Evolutionary conservation across 305 asterid species (phyloP), one percentile per base, ranked within the genome.

Genomic region (Lippia alba): DNA sequence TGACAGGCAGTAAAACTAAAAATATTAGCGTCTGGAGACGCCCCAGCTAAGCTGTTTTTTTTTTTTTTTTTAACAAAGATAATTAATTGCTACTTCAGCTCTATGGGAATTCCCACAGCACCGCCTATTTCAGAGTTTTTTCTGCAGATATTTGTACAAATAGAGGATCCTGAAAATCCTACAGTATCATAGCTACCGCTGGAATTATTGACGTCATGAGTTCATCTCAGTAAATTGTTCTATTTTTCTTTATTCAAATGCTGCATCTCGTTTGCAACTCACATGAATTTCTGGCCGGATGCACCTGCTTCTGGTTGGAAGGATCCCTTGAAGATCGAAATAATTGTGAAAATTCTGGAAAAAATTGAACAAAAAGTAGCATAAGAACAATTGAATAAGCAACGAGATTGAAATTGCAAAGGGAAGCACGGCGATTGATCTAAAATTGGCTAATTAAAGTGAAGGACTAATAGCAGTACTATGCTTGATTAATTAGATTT

Each of bases 241-340:
- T 46, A 18, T 36, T 36, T 24, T 12, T 30, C 36, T 1, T 7
- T 2, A 17, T 65, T 87, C 78, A 87, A 67, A 87, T 81, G 83
- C 88, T 87, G 77, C 86, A 75, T 75, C 96, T 66, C 66, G 68
- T 85, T 64, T 64, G 77, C 51, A 79, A 84, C 15, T 62, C 80
- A 8, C 74, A 64, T 9, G 80, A 78, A 57, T 58, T 72, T 61
- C 81, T 76, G 6, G 70, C 53, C 6, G 56, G 65, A 44, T 46
- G 45, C 14, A 32, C 55, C 46, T 62, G 0, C 53, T 66, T 76
- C 57, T 59, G 72, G 67, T 60, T 74, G 54, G 62, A 56, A 45
- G 84, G 70, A 61, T 80, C 85, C 17, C 63, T 75, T 14, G 82
- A 46, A 16, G 79, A 76, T 46, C 82, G 72, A 67, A 78, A 60